Conservation (phyloP, 2,329 filamentous ascomycete genomes). For the Aaosphaeria arxii region DNA sequence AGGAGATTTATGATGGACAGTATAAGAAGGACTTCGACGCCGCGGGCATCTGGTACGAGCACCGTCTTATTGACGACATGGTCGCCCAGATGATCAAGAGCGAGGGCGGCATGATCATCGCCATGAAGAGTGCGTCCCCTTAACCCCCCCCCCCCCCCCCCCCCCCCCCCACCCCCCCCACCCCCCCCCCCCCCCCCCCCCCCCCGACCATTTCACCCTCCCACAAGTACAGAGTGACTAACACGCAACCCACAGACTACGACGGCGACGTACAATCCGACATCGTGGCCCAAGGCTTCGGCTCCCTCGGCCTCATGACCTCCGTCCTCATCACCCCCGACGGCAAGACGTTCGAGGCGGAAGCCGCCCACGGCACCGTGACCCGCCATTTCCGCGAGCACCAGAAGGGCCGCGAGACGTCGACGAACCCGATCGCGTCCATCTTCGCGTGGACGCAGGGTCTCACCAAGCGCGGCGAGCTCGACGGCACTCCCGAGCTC, state of each 20-base stretch:
- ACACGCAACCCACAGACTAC: constrained; percentile 69
- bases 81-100: constrained; percentile 99
- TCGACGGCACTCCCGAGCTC: constrained; percentile 90
- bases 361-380: constrained; percentile 96
- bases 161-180: no score
- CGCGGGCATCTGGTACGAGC: constrained; percentile 97
- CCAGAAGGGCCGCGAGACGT: constrained; percentile 96
- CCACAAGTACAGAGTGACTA: constrained; percentile 2
- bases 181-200: not conserved
- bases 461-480: constrained; percentile 85
- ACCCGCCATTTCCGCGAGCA: constrained; percentile 98
- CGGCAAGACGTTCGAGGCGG: constrained; percentile 94
- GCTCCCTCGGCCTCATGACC: constrained; percentile 97
- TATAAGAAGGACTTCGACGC: constrained; percentile 89
- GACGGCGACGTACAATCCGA: constrained; percentile 99
- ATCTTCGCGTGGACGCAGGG: constrained; percentile 99
- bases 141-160: not conserved
- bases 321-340: constrained; percentile 95
- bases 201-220: not conserved
- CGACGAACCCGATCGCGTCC: constrained; percentile 96
- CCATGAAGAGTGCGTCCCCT: constrained; percentile 75
- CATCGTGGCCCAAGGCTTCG: constrained; percentile 96
- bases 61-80: constrained; percentile 99
- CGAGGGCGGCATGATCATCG: constrained; percentile 93
- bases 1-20: constrained; percentile 85